A percentile compares a stretch with the other conserved stretches of the same genome.
phyloP scores from a whole-genome alignment of 225 moss, liverwort and hornwort species.

The Physcomitrellopsis africana region DNA sequence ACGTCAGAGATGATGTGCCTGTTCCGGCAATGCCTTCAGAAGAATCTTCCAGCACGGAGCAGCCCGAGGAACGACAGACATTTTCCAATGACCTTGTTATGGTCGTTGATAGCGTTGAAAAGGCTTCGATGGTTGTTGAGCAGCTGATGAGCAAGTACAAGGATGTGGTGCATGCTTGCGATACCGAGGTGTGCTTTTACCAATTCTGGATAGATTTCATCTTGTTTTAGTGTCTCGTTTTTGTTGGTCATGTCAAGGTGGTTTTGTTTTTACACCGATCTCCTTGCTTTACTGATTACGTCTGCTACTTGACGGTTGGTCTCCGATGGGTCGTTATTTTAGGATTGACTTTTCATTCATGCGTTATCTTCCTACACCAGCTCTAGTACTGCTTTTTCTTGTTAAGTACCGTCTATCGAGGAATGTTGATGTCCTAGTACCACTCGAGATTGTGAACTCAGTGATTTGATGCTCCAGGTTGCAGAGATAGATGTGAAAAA shows the following conservation, averaged over 20 bases:
- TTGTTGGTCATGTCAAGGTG: background rate
- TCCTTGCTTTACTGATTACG: background rate
- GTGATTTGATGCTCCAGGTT: conserved; percentile 56
- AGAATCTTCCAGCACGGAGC: conserved; percentile 19
- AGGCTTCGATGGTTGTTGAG: conserved; percentile 43
- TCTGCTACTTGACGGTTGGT: conserved; percentile 18
- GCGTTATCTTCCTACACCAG: background rate
- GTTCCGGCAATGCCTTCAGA: conserved; percentile 14
- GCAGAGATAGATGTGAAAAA: conserved; percentile 94
- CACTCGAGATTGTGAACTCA: conserved; percentile 21
- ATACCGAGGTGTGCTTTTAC: conserved; percentile 60
- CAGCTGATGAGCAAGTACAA: conserved; percentile 64
- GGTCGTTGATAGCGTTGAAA: conserved; percentile 50
- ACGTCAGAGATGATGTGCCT: background rate
- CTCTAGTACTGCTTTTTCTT: background rate
- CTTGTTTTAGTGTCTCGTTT: background rate
- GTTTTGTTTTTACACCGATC: background rate
- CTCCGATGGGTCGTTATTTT: background rate
- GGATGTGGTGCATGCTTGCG: conserved; percentile 63
- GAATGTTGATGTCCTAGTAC: background rate
- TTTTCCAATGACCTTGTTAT: conserved; percentile 48
- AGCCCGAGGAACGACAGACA: conserved; percentile 25
- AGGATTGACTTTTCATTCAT: background rate
- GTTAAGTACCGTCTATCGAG: background rate
- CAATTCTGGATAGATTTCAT: background rate